Evolutionary conservation across 306 rosid species (phyloP), one percentile per base, ranked within the genome.

Genomic region (Prunus kanzakura): DNA sequence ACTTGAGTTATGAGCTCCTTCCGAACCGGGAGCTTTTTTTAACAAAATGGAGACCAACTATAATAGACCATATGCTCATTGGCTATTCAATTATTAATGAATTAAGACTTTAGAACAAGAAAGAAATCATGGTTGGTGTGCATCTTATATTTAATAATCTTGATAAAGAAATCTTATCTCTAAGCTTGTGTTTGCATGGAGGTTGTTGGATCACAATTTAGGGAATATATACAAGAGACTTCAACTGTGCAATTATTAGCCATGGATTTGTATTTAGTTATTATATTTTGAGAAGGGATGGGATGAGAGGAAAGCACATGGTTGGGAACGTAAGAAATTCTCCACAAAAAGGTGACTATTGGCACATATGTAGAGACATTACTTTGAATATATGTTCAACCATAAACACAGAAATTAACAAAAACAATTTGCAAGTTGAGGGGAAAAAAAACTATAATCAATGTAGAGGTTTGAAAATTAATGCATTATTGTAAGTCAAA

Each of bases 141-240:
- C 52, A 4, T 25, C 64, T 58, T 12, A 25, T 60, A 60, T 4
- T 23, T 23, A 11, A 25, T 25, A 58, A 58, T 11, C 14, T 14
- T 65, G 14, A 55, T 11, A 56, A 30, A 73, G 32, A 11, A 69
- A 76, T 60, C 72, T 49, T 67, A 68, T 71, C 78, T 61, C 73
- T 58, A 47, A 64, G 71, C 60, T 82, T 77, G 41, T 77, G 82
- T 85, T 66, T 64, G 67, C 67, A 57, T 58, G 88, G 92, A 87
- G 65, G 82, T 79, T 74, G 80, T 75, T 57, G 74, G 87, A 78
- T 82, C 88, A 83, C 84, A 84, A 68, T 74, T 89, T 79, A 30
- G 82, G 85, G 77, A 82, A 67, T 14, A 49, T 49, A 49, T 76
- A 69, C 18, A 82, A 85, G 58, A 11, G 52, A 47, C 68, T 23